These are phyloP conservation scores for Nakazawaea ishiwadae DNA, from an alignment of 805 yeast genomes.

Conservation along the genomic window DNA sequence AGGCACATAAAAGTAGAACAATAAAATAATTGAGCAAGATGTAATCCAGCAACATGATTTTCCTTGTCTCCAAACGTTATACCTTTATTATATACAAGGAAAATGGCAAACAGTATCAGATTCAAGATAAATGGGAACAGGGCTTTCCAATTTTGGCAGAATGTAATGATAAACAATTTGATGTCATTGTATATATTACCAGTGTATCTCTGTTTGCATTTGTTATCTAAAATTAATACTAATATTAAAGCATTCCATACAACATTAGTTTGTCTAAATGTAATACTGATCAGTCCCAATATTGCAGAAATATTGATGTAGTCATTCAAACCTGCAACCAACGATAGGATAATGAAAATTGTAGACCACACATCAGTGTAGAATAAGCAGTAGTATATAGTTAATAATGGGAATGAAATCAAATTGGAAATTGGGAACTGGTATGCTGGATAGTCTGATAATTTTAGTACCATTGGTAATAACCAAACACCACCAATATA, in stretches of 20 bases:
- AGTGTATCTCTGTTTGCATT: constrained; percentile 34
- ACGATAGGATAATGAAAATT: constrained; percentile 53
- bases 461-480: constrained; percentile 37
- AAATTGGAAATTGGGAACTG: constrained; percentile 21
- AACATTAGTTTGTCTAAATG: constrained; percentile 88
- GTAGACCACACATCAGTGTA: constrained; percentile 96
- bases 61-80: constrained; percentile 89
- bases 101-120: constrained; percentile 47
- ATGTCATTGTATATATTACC: constrained; percentile 24
- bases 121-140: constrained; percentile 50
- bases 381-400: constrained; percentile 70
- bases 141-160: constrained; percentile 24
- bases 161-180: constrained; percentile 22
- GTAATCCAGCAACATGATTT: constrained; percentile 70
- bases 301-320: constrained; percentile 40
- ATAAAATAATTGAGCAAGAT: constrained; percentile 78
- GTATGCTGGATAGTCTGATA: constrained; percentile 5
- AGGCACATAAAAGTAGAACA: constrained; percentile 58
- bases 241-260: constrained; percentile 73
- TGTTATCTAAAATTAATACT: constrained; percentile 48
- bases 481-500: constrained; percentile 57
- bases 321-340: constrained; percentile 38
- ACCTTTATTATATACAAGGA: constrained; percentile 60
- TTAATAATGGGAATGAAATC: constrained; percentile 59
- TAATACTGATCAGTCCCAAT: constrained; percentile 57